These are phyloP conservation scores for Entomortierella lignicola DNA, from an alignment of 192 early-diverging fungal genomes.

Conservation along the genomic window DNA sequence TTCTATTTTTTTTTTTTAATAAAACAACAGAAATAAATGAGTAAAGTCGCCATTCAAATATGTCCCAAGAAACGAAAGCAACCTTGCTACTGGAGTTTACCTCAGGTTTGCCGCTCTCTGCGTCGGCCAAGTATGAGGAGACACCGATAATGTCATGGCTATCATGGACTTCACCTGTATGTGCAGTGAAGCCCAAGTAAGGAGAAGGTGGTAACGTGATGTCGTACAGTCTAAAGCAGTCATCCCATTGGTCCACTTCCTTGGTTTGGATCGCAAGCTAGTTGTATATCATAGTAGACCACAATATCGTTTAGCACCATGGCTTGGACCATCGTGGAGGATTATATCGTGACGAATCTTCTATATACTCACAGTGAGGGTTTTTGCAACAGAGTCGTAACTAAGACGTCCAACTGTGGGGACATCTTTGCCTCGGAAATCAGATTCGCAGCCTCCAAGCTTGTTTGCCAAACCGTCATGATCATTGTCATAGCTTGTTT, in stretches of 20 bases:
- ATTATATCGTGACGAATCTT: neutral
- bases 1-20: too few relatives aligned
- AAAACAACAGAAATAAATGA: too few relatives aligned
- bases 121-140: constrained; percentile 38
- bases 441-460: constrained; percentile 74
- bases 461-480: constrained; percentile 84
- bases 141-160: constrained; percentile 65
- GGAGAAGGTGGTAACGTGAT: constrained; percentile 80
- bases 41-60: too few relatives aligned
- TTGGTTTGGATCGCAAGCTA: constrained; percentile 60
- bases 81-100: too few relatives aligned
- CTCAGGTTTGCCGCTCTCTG: neutral
- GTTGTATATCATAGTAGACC: too few relatives aligned
- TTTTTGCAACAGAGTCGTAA: constrained; percentile 68
- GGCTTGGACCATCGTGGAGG: too few relatives aligned
- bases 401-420: constrained; percentile 79
- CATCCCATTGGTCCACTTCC: constrained; percentile 74
- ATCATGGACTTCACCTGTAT: constrained; percentile 92
- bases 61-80: too few relatives aligned
- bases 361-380: neutral
- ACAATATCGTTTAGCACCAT: too few relatives aligned
- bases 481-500: constrained; percentile 84
- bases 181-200: constrained; percentile 93
- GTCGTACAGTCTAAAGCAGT: constrained; percentile 86
- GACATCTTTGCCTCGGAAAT: constrained; percentile 78